Evolutionary conservation across 2,329 filamentous ascomycete genomes (phyloP).

Genomic region (Nemania serpens): DNA sequence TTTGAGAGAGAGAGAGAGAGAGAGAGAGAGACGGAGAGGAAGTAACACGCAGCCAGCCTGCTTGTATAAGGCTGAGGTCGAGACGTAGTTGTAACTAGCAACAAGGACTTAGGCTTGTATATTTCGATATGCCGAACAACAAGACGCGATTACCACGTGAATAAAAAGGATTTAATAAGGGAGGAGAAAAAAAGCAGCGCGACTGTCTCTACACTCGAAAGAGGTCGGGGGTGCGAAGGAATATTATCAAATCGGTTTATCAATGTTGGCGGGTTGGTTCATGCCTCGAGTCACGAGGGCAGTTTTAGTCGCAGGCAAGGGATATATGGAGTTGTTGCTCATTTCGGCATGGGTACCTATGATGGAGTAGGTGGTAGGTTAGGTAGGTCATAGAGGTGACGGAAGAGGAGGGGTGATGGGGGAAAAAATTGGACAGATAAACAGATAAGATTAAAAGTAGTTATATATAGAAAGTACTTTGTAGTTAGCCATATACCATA

Average conservation of each 20-base stretch:
- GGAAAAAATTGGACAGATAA: not conserved
- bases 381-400: not conserved
- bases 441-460: not conserved
- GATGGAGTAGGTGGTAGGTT: no score
- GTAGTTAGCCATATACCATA: no score
- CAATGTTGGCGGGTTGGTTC: conserved; percentile 5
- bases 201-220: not conserved
- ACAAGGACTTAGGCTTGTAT: no score
- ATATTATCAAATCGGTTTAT: not conserved
- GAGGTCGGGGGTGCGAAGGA: not conserved
- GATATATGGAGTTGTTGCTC: conserved; percentile 19
- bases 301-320: conserved; percentile 25
- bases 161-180: no score
- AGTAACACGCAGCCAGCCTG: not conserved
- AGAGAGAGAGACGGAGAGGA: not conserved
- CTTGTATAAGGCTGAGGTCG: conserved; percentile 18
- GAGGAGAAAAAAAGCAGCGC: not conserved
- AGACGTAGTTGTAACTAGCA: not conserved
- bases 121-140: not conserved
- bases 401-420: conserved; percentile 1
- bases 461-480: not conserved
- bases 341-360: conserved; percentile 18
- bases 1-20: not conserved
- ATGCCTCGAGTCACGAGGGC: conserved; percentile 25
- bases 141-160: conserved; percentile 18